Evolutionary conservation across 192 early-diverging fungal species (phyloP).

Genomic region (Anaeromyces robustus): DNA sequence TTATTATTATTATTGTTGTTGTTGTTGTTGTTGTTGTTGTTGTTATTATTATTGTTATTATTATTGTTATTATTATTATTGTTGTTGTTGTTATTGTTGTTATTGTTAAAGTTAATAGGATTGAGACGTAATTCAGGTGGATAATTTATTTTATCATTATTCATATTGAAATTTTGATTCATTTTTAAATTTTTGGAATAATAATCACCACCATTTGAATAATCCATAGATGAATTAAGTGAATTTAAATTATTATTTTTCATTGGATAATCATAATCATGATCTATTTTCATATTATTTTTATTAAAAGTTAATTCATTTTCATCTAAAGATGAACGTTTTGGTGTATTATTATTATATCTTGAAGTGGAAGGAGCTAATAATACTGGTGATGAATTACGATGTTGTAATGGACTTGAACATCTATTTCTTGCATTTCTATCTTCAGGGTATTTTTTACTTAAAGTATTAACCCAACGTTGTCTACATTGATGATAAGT

Average conservation of each 20-base stretch:
- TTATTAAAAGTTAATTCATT: neutral
- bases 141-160: neutral
- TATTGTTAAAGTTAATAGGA: neutral
- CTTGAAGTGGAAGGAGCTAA: neutral
- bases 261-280: neutral
- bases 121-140: too few species aligned
- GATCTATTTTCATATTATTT: neutral
- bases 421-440: neutral
- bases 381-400: neutral
- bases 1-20: too few species aligned
- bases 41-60: neutral
- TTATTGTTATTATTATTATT: neutral
- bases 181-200: neutral
- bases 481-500: constrained; percentile 26
- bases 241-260: neutral
- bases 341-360: neutral
- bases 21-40: neutral
- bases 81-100: neutral
- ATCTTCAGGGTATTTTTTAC: neutral
- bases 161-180: neutral
- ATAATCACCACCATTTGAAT: neutral
- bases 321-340: neutral
- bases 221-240: neutral
- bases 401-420: neutral
- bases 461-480: constrained; percentile 12